A percentile compares a stretch with the other conserved stretches of the same genome.
These are phyloP conservation scores for Penicillium decumbens DNA, from an alignment of 2,329 filamentous ascomycete genomes.

Conservation along the genomic window DNA sequence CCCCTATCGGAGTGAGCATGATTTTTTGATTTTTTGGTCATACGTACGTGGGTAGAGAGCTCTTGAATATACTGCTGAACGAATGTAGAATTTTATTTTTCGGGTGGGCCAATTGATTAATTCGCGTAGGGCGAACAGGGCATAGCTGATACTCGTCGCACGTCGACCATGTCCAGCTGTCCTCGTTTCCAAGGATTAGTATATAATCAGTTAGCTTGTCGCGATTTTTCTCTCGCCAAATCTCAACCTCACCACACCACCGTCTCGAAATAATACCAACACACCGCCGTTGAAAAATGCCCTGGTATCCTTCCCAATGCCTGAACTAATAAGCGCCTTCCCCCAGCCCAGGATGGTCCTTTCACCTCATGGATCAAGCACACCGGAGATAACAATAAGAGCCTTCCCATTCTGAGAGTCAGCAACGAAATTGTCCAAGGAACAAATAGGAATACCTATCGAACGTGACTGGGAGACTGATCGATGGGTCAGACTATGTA, in stretches of 20 bases:
- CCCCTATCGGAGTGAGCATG: not conserved
- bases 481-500: no score
- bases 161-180: no score
- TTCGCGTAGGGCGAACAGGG: no score
- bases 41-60: no score
- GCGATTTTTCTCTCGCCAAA: slow-evolving; percentile 54
- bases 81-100: no score
- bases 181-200: no score
- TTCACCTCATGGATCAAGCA: slow-evolving; percentile 84
- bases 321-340: slow-evolving; percentile 75
- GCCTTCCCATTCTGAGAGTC: slow-evolving; percentile 72
- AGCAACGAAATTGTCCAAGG: slow-evolving; percentile 79
- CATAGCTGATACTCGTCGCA: no score
- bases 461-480: no score
- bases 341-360: slow-evolving; percentile 47
- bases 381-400: slow-evolving; percentile 66
- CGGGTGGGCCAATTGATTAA: no score
- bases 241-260: slow-evolving; percentile 73
- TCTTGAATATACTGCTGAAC: no score
- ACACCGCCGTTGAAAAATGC: slow-evolving; percentile 94
- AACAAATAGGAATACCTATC: slow-evolving; percentile 58
- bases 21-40: not conserved
- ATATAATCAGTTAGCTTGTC: not conserved
- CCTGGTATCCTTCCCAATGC: slow-evolving; percentile 80
- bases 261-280: slow-evolving; percentile 79